Conservation (phyloP, 2,329 filamentous ascomycete genomes). For the Pyrenochaeta sp. region DNA sequence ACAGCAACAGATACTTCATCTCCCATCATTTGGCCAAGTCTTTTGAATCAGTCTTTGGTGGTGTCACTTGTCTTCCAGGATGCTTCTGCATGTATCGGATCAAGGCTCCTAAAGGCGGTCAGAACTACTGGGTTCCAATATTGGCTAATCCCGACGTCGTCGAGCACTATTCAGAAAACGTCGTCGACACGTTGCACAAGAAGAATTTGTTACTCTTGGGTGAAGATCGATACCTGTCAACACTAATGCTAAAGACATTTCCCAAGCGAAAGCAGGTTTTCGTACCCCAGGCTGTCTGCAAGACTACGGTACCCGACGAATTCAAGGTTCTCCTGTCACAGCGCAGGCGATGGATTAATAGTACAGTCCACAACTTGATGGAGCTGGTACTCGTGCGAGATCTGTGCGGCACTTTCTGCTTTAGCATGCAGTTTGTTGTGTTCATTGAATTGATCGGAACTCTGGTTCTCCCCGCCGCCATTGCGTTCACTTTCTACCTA, state of each 20-base stretch:
- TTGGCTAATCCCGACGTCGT: slow-evolving; percentile 98
- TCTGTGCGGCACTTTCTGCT: slow-evolving; percentile 98
- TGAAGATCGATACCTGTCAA: slow-evolving; percentile 94
- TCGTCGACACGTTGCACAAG: slow-evolving; percentile 97
- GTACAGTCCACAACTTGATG: slow-evolving; percentile 98
- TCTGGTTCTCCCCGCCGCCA: slow-evolving; percentile 92
- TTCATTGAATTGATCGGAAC: slow-evolving; percentile 96
- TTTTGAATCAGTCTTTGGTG: slow-evolving; percentile 97
- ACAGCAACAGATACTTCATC: slow-evolving; percentile 78
- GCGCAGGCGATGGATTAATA: slow-evolving; percentile 98
- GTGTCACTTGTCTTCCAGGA: slow-evolving; percentile 96
- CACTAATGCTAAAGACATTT: slow-evolving; percentile 98
- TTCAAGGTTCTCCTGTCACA: slow-evolving; percentile 95
- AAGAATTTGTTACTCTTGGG: slow-evolving; percentile 93
- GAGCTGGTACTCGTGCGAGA: slow-evolving; percentile 94
- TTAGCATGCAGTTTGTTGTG: slow-evolving; percentile 99
- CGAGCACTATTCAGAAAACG: slow-evolving; percentile 98
- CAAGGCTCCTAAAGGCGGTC: slow-evolving; percentile 96
- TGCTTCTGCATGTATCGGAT: slow-evolving; percentile 99
- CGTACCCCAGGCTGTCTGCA: slow-evolving; percentile 97
- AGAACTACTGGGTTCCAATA: slow-evolving; percentile 99
- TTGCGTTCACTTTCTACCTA: slow-evolving; percentile 96
- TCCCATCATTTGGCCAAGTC: slow-evolving; percentile 97
- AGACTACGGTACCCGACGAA: slow-evolving; percentile 92
- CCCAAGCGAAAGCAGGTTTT: slow-evolving; percentile 99